A percentile compares a stretch with the other conserved stretches of the same genome.
Conservation (phyloP, 768 basidiomycete species). For the Leccinum olivaceopallidum region DNA sequence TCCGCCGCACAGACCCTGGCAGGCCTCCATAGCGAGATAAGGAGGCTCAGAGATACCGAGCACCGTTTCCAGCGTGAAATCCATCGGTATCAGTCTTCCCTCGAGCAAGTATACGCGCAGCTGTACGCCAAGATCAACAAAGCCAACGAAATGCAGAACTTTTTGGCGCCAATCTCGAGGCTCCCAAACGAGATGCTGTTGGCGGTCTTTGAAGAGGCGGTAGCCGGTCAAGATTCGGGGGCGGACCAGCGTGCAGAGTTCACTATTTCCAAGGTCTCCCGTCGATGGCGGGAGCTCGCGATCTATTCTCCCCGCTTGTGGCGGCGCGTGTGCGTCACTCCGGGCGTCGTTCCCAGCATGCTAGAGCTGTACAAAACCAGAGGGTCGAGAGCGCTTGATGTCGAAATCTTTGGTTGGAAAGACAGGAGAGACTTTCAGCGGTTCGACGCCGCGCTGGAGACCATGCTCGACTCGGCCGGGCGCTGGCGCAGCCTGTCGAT, state of each 20-base stretch:
- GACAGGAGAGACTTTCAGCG: constrained; percentile 34
- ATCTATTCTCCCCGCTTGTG: constrained; percentile 33
- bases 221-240: constrained; percentile 24
- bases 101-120: constrained; percentile 17
- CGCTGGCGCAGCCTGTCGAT: constrained; percentile 32
- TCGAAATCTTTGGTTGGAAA: constrained; percentile 31
- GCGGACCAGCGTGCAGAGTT: constrained; percentile 24
- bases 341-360: constrained; percentile 19
- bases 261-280: constrained; percentile 32
- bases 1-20: constrained; percentile 22
- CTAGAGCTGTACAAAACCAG: constrained; percentile 28
- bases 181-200: constrained; percentile 34
- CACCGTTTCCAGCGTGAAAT: constrained; percentile 18
- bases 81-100: constrained; percentile 10
- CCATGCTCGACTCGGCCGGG: constrained; percentile 26
- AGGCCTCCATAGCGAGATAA: constrained; percentile 22
- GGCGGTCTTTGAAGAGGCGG: constrained; percentile 32
- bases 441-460: constrained; percentile 28
- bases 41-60: constrained; percentile 17
- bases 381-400: constrained; percentile 27
- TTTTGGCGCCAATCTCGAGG: constrained; percentile 29
- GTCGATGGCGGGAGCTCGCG: constrained; percentile 33
- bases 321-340: constrained; percentile 29
- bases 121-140: constrained; percentile 22
- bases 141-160: constrained; percentile 33